Percentiles rank a stretch among this genome's conserved stretches.
phyloP scores from a whole-genome alignment of 2,329 filamentous ascomycete species.

The Aspergillus carbonarius region DNA sequence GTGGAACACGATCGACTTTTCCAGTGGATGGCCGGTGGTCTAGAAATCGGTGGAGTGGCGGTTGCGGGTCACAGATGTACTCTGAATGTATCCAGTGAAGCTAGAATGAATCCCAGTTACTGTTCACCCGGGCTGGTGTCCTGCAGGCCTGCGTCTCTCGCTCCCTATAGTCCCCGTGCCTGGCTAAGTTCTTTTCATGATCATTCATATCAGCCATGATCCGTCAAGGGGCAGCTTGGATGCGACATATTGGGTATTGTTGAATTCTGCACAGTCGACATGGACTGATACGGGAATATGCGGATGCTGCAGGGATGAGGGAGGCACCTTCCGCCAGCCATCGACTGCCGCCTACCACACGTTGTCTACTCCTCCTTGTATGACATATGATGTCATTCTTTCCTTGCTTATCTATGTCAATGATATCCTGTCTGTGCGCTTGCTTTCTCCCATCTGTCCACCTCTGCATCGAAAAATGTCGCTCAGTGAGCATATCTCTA shows the following conservation, averaged over 20 bases:
- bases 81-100: background rate
- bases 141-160: background rate
- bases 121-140: background rate
- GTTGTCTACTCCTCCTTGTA: background rate
- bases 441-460: background rate
- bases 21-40: constrained; percentile 47
- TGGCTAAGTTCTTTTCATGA: no score
- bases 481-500: background rate
- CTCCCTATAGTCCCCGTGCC: no score
- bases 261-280: constrained; percentile 61
- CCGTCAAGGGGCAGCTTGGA: constrained; percentile 60
- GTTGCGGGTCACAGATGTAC: background rate
- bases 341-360: no score
- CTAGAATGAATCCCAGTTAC: background rate
- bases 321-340: constrained; percentile 21
- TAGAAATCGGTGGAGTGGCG: constrained; percentile 7
- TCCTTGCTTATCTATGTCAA: no score
- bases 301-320: constrained; percentile 52
- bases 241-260: constrained; percentile 58
- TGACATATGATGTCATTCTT: background rate
- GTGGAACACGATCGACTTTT: constrained; percentile 48
- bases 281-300: constrained; percentile 61
- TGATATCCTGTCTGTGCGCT: background rate
- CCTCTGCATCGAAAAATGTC: background rate
- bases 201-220: constrained; percentile 78